These are phyloP conservation scores for Aureobasidium musti DNA, from an alignment of 2,329 filamentous ascomycete species.

Conservation along the genomic window DNA sequence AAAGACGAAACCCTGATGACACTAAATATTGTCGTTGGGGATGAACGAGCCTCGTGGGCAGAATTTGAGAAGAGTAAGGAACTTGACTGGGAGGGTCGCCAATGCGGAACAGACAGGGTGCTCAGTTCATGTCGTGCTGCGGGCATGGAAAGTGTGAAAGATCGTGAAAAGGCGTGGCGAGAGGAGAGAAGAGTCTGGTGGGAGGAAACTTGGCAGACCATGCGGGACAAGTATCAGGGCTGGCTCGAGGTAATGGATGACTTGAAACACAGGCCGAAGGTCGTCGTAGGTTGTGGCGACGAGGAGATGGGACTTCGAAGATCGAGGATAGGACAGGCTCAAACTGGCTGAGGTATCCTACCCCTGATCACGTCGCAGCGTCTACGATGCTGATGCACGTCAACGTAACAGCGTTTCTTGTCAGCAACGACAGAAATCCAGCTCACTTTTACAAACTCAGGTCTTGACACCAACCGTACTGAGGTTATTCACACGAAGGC, in stretches of 20 bases:
- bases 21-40: neutral
- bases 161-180: slow-evolving; percentile 5
- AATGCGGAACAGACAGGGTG: slow-evolving; percentile 2
- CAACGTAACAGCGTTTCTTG: too few species aligned
- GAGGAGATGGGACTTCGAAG: neutral
- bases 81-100: slow-evolving; percentile 1
- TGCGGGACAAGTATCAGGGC: neutral
- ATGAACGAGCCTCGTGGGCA: neutral
- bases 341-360: too few species aligned
- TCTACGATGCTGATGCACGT: too few species aligned
- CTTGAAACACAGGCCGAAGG: neutral
- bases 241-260: slow-evolving; percentile 4
- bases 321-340: neutral
- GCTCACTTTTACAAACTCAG: too few species aligned
- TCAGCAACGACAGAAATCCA: too few species aligned
- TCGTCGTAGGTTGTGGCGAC: neutral
- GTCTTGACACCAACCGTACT: too few species aligned
- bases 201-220: slow-evolving; percentile 1
- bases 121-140: slow-evolving; percentile 20
- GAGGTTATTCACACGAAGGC: too few species aligned
- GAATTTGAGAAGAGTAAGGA: neutral
- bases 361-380: too few species aligned
- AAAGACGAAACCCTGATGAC: slow-evolving; percentile 8
- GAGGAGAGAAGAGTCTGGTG: slow-evolving; percentile 15
- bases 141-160: slow-evolving; percentile 23